A percentile compares a stretch with the other conserved stretches of the same genome.
phyloP scores from a whole-genome alignment of 2,329 filamentous ascomycete species.

The Fusarium metavorans region DNA sequence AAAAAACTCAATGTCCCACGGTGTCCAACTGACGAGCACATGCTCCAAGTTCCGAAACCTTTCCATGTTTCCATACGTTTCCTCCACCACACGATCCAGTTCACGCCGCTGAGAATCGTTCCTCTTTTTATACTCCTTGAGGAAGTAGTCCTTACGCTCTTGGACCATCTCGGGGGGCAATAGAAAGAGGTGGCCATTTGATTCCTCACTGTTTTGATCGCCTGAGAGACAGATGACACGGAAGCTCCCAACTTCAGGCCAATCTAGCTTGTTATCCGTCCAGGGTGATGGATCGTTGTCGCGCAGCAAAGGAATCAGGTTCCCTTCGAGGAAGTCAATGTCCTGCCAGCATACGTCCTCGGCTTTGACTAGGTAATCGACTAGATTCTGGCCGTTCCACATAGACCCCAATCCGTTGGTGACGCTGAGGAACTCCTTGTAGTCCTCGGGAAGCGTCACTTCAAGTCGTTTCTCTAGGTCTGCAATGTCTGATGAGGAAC shows the following conservation, averaged over 20 bases:
- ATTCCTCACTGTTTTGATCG: not conserved
- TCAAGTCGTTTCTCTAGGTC: not conserved
- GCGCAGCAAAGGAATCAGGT: not conserved
- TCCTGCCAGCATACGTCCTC: constrained; percentile 1
- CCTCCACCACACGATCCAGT: constrained; percentile 1
- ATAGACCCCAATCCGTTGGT: constrained; percentile 2
- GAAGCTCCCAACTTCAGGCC: not conserved
- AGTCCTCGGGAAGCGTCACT: not conserved
- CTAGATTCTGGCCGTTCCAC: constrained; percentile 9
- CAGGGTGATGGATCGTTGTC: not conserved
- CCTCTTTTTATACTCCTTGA: constrained; percentile 5
- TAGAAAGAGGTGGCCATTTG: not conserved
- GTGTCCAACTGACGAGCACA: constrained; percentile 1
- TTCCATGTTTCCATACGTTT: constrained; percentile 8
- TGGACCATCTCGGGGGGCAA: not conserved
- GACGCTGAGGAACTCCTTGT: constrained; percentile 11
- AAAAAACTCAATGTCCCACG: constrained; percentile 4
- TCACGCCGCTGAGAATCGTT: not conserved
- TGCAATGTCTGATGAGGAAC: not conserved
- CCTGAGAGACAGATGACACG: not conserved
- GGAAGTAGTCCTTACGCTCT: constrained; percentile 5
- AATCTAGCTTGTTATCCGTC: not conserved
- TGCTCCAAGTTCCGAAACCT: not conserved
- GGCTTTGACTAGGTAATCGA: constrained; percentile 4
- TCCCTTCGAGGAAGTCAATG: constrained; percentile 2